Evolutionary conservation across 257 asterid species (phyloP).

Genomic region (Petunia secreta): DNA sequence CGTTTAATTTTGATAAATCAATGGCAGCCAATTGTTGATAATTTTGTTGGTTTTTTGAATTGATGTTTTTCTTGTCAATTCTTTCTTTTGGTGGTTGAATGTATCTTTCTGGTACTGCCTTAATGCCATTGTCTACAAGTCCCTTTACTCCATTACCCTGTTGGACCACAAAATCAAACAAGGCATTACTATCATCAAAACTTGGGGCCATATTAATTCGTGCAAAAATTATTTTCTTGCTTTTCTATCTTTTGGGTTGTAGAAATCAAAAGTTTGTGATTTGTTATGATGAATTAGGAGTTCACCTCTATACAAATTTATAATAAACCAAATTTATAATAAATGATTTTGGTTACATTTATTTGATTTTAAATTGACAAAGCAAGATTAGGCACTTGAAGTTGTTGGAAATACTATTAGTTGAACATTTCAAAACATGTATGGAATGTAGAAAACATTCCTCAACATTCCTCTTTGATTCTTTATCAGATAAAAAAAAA

Average conservation of each 20-base stretch:
- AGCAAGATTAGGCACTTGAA: conserved; percentile 23
- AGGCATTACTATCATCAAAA: conserved; percentile 26
- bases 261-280: conserved; percentile 10
- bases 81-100: conserved; percentile 41
- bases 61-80: conserved; percentile 11
- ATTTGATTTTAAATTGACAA: conserved; percentile 7
- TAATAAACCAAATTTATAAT: neutral
- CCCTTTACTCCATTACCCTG: conserved; percentile 47
- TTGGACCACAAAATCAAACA: conserved; percentile 40
- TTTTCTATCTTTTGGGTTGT: neutral
- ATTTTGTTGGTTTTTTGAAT: neutral
- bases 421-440: neutral
- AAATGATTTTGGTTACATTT: neutral
- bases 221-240: neutral
- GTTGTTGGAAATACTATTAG: neutral
- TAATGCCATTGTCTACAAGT: conserved; percentile 38
- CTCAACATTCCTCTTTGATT: too few species aligned
- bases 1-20: conserved; percentile 41
- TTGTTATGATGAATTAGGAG: neutral
- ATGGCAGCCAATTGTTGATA: conserved; percentile 27
- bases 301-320: conserved; percentile 15
- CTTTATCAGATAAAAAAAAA: too few species aligned
- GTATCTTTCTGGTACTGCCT: conserved; percentile 33
- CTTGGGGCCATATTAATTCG: conserved; percentile 32
- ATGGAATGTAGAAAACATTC: too few species aligned